A percentile compares a stretch with the other conserved stretches of the same genome.
These are phyloP conservation scores for Corynespora cassiicola DNA, from an alignment of 2,329 filamentous ascomycete species.

Conservation along the genomic window DNA sequence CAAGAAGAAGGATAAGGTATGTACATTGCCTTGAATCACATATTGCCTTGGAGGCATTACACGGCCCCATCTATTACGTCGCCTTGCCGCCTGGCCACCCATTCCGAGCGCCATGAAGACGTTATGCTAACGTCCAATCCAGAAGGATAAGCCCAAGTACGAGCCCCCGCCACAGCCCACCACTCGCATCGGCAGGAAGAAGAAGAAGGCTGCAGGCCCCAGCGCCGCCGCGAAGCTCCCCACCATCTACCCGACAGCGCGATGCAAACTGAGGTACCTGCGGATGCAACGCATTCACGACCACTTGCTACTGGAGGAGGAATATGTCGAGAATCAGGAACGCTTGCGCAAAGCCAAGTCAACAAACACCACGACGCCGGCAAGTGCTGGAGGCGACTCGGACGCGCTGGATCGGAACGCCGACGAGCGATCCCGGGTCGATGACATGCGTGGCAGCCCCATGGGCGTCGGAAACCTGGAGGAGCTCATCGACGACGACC, in stretches of 20 bases:
- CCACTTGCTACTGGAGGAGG: slow-evolving; percentile 93
- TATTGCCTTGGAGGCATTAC: too few species aligned
- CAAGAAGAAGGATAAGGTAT: slow-evolving; percentile 80
- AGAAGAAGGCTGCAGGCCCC: slow-evolving; percentile 92
- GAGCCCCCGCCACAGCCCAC: slow-evolving; percentile 97
- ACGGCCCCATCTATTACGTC: slow-evolving; percentile 9
- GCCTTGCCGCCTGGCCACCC: slow-evolving; percentile 11
- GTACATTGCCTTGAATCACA: slow-evolving; percentile 14
- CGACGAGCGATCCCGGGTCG: slow-evolving; percentile 91
- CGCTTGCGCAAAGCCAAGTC: slow-evolving; percentile 91
- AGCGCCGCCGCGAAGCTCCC: slow-evolving; percentile 96
- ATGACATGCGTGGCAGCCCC: slow-evolving; percentile 97
- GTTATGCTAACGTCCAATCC: slow-evolving; percentile 22
- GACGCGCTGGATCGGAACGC: slow-evolving; percentile 88
- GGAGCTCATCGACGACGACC: slow-evolving; percentile 99
- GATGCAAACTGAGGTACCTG: slow-evolving; percentile 95
- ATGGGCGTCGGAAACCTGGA: slow-evolving; percentile 98
- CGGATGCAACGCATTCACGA: slow-evolving; percentile 99
- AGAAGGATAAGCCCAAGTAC: slow-evolving; percentile 99
- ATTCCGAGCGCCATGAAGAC: too few species aligned
- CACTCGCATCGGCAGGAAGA: slow-evolving; percentile 96
- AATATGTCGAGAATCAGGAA: slow-evolving; percentile 99
- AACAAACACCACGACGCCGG: slow-evolving; percentile 61
- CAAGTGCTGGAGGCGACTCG: slow-evolving; percentile 66
- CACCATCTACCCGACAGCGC: slow-evolving; percentile 89